Evolutionary conservation across 345 rosid species (phyloP).

Genomic region (Eucalyptus pauciflora): DNA sequence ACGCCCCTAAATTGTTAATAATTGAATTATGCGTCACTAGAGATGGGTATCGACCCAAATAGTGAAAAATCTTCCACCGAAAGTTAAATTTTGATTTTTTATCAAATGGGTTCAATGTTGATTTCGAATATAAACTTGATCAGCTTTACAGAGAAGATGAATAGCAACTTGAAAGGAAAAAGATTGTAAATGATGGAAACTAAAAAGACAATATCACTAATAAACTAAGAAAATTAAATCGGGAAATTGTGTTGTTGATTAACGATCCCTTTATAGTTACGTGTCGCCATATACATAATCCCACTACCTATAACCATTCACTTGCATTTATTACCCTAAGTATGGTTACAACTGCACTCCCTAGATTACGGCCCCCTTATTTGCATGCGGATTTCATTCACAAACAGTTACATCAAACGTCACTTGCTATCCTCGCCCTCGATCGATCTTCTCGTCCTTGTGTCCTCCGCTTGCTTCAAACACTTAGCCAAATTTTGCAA

Average conservation of each 20-base stretch:
- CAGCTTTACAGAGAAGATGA: background rate
- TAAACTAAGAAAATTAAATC: background rate
- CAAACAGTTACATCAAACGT: background rate
- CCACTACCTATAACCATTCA: background rate
- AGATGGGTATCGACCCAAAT: background rate
- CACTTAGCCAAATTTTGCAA: background rate
- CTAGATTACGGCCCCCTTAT: background rate
- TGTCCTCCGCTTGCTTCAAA: background rate
- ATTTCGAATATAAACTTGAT: background rate
- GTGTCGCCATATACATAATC: background rate
- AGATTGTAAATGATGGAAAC: background rate
- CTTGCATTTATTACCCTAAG: background rate
- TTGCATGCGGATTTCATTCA: background rate
- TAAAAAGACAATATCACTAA: background rate
- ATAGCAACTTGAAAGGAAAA: background rate
- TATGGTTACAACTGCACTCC: background rate
- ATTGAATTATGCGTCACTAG: rapidly evolving
- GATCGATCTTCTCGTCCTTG: background rate
- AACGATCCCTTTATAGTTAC: background rate
- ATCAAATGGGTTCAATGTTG: background rate
- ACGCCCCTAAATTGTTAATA: background rate
- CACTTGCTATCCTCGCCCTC: background rate
- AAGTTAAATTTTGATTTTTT: background rate
- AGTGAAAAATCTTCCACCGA: background rate
- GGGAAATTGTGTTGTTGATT: background rate